These are phyloP conservation scores for Cyclocybe cylindracea DNA, from an alignment of 768 basidiomycete species.

Conservation along the genomic window DNA sequence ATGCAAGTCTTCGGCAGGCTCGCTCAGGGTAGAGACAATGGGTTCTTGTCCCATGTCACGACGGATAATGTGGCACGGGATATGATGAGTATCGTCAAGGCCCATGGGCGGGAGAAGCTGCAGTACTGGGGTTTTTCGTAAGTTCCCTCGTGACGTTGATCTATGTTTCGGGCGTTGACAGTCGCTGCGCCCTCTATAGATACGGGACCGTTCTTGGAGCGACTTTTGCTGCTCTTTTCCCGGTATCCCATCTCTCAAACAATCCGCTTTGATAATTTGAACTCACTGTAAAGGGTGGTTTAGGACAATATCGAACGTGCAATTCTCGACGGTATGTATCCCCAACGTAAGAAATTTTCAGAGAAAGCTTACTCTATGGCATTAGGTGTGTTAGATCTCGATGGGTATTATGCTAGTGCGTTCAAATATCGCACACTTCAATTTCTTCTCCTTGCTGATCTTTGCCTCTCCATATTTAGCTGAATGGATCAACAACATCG, in stretches of 20 bases:
- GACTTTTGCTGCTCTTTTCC: conserved; percentile 35
- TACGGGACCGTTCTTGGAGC: conserved; percentile 27
- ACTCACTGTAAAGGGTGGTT: conserved; percentile 1
- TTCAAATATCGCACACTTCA: neutral
- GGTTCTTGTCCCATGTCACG: conserved; percentile 30
- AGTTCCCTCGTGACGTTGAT: neutral
- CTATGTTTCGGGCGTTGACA: neutral
- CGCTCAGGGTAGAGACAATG: conserved; percentile 31
- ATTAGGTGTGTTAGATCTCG: no score
- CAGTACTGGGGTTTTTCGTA: conserved; percentile 36
- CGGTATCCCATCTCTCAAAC: conserved; percentile 17
- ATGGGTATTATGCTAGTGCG: no score
- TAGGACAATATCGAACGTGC: conserved; percentile 29
- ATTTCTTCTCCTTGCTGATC: neutral
- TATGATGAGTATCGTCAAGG: conserved; percentile 36
- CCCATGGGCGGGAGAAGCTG: conserved; percentile 31
- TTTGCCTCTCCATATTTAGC: conserved; percentile 18
- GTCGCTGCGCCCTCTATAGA: conserved; percentile 10
- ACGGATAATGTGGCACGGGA: conserved; percentile 39
- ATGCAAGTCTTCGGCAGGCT: conserved; percentile 29
- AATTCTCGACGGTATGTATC: conserved; percentile 41
- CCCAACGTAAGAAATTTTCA: neutral
- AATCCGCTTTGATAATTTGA: no score
- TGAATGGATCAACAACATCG: conserved; percentile 33
- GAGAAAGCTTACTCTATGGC: no score